Evolutionary conservation across 108 stramenopile species (phyloP), one percentile per base, ranked within the genome.

Genomic region (Epithemia pelagica): DNA sequence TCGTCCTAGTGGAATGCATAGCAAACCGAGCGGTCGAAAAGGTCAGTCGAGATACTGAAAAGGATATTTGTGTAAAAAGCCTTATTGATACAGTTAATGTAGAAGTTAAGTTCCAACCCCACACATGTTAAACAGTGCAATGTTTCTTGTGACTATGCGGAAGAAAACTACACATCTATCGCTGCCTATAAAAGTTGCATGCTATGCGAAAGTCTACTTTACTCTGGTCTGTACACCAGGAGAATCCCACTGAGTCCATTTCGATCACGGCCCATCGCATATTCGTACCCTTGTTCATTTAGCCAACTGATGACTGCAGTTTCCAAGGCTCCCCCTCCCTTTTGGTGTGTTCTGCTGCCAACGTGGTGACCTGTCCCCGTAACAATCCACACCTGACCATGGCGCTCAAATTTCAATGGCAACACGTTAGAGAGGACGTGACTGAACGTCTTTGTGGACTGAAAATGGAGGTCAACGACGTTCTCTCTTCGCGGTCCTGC

Each of bases 291-390:
- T 24, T 86, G 29, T 1, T 71, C 73, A 29, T 28, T 19, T 58
- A 86, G 51, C 85, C 85, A 86, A 10, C 31, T 22, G 1, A 73
- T 65, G 19, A 86, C 85, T 5, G 74, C 82, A 2, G 52, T 23
- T 64, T 86, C 81, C 65, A 86, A 62, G 0, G 78, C 80, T 30
- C 85, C 82, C 28, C 82, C 82, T n/a, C 82, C 75, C 32, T 81
- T 82, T 67, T 86, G 85, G 69, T 86, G 82, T 15, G 79, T 74
- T 27, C 73, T 75, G 20, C 30, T 61, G 24, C 80, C 80, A 0
- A 86, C 82, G 51, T 86, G 85, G 65, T 86, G 81, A 15, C 82
- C 85, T 19, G 75, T 82, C 0, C 85, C 85, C 10, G 85, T 82
- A 25, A 86, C 74, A 33, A 86, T 71, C 85, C 85, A 86, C 30